A percentile compares a stretch with the other conserved stretches of the same genome.
phyloP scores from a whole-genome alignment of 441 rosid species.

The Jatropha multifida region DNA sequence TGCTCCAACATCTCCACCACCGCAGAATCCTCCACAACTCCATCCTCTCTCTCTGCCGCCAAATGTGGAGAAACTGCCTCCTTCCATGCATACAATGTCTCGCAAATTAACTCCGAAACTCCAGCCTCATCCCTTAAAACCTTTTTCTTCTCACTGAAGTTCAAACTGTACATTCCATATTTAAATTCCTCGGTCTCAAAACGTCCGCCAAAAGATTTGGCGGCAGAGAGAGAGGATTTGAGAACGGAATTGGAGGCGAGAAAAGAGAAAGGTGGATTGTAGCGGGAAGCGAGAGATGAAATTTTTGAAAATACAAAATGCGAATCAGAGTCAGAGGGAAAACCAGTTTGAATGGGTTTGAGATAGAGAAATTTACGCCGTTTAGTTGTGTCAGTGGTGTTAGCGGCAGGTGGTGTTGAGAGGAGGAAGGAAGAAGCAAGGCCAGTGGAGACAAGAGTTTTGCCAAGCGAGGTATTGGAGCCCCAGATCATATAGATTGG shows the following conservation, averaged over 20 bases:
- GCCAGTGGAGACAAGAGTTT: conserved; percentile 94
- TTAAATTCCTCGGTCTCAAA: conserved; percentile 1
- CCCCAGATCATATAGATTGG: conserved; percentile 79
- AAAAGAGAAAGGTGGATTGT: conserved; percentile 32
- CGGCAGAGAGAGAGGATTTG: conserved; percentile 56
- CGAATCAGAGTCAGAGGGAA: conserved; percentile 88
- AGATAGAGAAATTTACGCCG: conserved; percentile 56
- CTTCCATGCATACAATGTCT: conserved; percentile 84
- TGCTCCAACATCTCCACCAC: conserved; percentile 47
- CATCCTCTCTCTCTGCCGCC: conserved; percentile 77
- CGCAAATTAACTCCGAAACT: conserved; percentile 49
- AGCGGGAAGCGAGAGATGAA: conserved; percentile 53
- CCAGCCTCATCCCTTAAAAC: conserved; percentile 28
- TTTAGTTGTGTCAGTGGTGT: conserved; percentile 8
- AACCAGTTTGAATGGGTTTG: conserved; percentile 90
- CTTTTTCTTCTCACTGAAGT: conserved; percentile 41
- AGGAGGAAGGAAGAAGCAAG: conserved; percentile 78
- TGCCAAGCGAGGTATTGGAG: conserved; percentile 90
- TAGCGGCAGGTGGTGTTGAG: conserved; percentile 27
- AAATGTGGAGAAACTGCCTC: conserved; percentile 94
- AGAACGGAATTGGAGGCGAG: conserved; percentile 55
- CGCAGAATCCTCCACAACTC: conserved; percentile 43
- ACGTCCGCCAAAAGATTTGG: conserved; percentile 30
- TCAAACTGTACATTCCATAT: conserved; percentile 50
- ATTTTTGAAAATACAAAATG: conserved; percentile 68